phyloP scores from a whole-genome alignment of 495 filamentous ascomycete genomes.

The Penicillium pulvis region DNA sequence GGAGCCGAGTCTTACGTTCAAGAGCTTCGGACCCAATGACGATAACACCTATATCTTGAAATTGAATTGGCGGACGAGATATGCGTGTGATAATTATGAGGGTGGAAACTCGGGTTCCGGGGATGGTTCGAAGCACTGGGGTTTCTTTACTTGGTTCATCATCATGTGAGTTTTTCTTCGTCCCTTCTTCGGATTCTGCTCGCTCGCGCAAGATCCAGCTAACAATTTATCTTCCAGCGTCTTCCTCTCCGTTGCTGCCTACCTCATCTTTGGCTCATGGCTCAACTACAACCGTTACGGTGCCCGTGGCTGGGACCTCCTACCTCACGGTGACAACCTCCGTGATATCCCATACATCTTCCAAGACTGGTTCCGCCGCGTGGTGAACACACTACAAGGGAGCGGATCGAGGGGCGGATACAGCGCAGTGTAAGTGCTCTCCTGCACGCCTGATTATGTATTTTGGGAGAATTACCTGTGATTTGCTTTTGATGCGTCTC shows the following conservation, averaged over 20 bases:
- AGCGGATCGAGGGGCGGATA: constrained; percentile 83
- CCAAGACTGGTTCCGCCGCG: constrained; percentile 78
- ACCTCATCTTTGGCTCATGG: constrained; percentile 98
- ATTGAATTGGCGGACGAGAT: constrained; percentile 82
- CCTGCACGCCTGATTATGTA: constrained; percentile 1
- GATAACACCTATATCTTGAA: constrained; percentile 58
- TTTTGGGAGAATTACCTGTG: not conserved
- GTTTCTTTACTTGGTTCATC: constrained; percentile 96
- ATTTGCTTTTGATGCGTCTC: not conserved
- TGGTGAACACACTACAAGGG: constrained; percentile 83
- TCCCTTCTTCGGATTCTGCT: not conserved
- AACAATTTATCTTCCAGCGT: constrained; percentile 42
- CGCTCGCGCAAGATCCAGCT: not conserved
- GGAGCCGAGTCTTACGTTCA: constrained; percentile 66
- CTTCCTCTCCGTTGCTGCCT: constrained; percentile 84
- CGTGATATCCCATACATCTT: constrained; percentile 90
- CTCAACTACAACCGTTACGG: constrained; percentile 98
- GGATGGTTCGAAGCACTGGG: constrained; percentile 62
- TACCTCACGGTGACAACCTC: constrained; percentile 91
- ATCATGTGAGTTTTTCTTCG: constrained; percentile 74
- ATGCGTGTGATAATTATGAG: constrained; percentile 69
- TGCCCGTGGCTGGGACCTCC: constrained; percentile 90
- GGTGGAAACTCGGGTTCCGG: constrained; percentile 38
- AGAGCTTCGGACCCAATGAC: constrained; percentile 62
- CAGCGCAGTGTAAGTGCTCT: constrained; percentile 71